Evolutionary conservation across 805 yeast genomes (phyloP).

Genomic region (Cyberlindnera xylosilytica): DNA sequence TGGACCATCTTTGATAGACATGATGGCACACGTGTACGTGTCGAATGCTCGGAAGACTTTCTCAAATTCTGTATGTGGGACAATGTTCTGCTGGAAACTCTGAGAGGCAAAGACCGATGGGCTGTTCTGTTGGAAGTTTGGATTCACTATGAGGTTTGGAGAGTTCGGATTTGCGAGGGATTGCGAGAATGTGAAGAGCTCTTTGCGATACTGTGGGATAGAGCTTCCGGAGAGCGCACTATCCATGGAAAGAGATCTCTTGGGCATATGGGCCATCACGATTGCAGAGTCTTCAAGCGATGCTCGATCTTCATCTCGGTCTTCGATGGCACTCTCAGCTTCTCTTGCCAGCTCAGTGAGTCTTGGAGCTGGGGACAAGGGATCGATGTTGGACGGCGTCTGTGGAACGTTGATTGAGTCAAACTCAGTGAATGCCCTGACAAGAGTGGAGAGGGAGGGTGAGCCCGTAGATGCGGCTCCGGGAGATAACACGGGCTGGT

Average conservation of each 20-base stretch:
- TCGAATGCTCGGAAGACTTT: slow-evolving; percentile 36
- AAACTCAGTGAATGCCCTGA: slow-evolving; percentile 26
- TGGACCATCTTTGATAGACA: slow-evolving; percentile 64
- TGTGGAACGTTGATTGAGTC: slow-evolving; percentile 17
- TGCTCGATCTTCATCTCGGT: background rate
- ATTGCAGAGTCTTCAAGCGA: slow-evolving; percentile 4
- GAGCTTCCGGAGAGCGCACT: slow-evolving; percentile 19
- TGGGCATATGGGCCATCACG: slow-evolving; percentile 2
- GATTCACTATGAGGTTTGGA: background rate
- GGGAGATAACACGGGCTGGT: slow-evolving; percentile 13
- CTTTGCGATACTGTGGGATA: slow-evolving; percentile 24
- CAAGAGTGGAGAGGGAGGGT: slow-evolving; percentile 20
- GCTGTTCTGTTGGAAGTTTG: background rate
- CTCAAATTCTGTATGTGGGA: slow-evolving; percentile 15
- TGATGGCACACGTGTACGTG: slow-evolving; percentile 46
- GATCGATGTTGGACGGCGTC: slow-evolving; percentile 19
- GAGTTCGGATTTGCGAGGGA: slow-evolving; percentile 9
- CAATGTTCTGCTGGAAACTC: background rate
- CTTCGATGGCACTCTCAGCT: slow-evolving; percentile 5
- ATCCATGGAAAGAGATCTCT: slow-evolving; percentile 20
- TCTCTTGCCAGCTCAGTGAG: slow-evolving; percentile 15
- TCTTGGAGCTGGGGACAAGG: slow-evolving; percentile 11
- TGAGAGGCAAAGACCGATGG: background rate
- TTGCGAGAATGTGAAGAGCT: slow-evolving; percentile 18
- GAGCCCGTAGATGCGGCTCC: slow-evolving; percentile 9